Conservation (phyloP, 352 stramenopile genomes). For the Globisporangium solare region DNA sequence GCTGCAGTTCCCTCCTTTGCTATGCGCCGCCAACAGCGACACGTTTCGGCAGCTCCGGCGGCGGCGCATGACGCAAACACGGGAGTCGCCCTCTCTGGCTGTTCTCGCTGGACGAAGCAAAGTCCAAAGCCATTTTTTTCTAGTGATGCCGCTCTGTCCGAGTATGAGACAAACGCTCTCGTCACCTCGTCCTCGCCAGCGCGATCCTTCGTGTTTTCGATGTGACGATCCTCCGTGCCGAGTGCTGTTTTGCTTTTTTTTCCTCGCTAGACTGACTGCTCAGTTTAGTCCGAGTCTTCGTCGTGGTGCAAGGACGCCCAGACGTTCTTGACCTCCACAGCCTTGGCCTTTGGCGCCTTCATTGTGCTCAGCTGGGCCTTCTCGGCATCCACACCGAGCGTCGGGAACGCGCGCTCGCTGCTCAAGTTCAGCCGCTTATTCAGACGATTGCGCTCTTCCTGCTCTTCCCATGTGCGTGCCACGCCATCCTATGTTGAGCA, state of each 20-base stretch:
- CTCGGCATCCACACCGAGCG: constrained; percentile 46
- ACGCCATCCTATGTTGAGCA: constrained; percentile 34
- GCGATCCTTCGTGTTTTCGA: background rate
- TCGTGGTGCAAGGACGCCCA: constrained; percentile 66
- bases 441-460: constrained; percentile 66
- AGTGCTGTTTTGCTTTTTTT: background rate
- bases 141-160: no score
- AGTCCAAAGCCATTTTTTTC: no score
- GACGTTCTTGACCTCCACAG: constrained; percentile 67
- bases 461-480: constrained; percentile 62
- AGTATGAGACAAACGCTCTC: no score
- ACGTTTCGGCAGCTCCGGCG: no score
- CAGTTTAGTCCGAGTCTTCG: constrained; percentile 46
- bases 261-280: background rate
- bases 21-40: no score
- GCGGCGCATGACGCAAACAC: no score
- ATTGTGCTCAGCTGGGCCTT: constrained; percentile 56
- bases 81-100: no score
- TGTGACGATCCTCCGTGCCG: no score
- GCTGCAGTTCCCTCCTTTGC: background rate
- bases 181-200: background rate
- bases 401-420: constrained; percentile 76
- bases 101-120: no score
- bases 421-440: constrained; percentile 54
- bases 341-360: constrained; percentile 54